These are phyloP conservation scores for Casaregolazyma lundiana DNA, from an alignment of 1,139 yeast genomes.

Conservation along the genomic window DNA sequence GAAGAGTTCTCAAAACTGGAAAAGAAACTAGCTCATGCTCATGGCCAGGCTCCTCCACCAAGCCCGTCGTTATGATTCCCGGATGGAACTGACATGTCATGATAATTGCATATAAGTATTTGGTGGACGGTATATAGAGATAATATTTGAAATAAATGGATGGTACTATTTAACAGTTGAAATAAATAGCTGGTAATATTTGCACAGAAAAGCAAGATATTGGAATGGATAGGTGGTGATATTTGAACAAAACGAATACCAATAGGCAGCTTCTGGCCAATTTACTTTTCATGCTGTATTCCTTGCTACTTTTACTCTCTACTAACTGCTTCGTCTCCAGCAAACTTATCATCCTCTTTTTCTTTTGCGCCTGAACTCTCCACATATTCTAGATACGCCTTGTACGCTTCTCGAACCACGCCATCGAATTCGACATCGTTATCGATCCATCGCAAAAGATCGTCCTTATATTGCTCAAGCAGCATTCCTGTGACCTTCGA, in stretches of 20 bases:
- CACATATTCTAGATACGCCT: constrained; percentile 69
- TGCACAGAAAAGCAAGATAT: no score
- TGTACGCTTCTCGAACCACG: constrained; percentile 85
- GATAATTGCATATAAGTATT: background rate
- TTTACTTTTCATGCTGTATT: background rate
- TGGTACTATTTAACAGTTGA: no score
- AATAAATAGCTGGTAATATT: no score
- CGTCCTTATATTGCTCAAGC: constrained; percentile 82
- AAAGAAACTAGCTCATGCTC: constrained; percentile 28
- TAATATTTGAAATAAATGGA: no score
- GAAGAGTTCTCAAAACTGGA: constrained; percentile 70
- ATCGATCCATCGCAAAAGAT: constrained; percentile 77
- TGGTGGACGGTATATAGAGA: background rate
- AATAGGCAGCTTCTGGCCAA: background rate
- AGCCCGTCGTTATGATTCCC: background rate
- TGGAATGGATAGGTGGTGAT: no score
- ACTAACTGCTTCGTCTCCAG: background rate
- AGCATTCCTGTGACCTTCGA: constrained; percentile 96
- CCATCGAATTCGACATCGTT: constrained; percentile 70
- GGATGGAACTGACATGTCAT: background rate
- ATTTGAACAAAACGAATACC: background rate
- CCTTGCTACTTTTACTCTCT: background rate
- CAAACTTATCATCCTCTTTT: background rate
- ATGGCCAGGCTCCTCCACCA: constrained; percentile 8
- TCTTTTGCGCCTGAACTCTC: constrained; percentile 5